Percentiles rank a stretch among this genome's conserved stretches.
phyloP scores from a whole-genome alignment of 1,139 yeast genomes.

The Wickerhamiella pararugosa region DNA sequence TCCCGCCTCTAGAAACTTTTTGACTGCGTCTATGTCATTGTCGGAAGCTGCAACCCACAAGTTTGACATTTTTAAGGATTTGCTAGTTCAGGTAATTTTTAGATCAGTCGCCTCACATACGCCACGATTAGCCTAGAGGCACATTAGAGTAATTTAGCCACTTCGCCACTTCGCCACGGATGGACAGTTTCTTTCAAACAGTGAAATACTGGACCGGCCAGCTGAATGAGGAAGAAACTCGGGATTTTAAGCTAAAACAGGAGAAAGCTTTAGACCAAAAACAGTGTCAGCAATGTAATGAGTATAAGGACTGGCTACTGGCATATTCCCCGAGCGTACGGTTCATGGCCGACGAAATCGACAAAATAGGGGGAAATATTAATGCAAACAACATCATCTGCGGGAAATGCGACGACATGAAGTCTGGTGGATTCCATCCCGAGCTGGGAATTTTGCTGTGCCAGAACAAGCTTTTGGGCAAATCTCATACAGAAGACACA shows the following conservation, averaged over 20 bases:
- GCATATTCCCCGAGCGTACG: conserved; percentile 67
- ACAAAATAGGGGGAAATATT: conserved; percentile 47
- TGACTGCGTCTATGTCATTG: conserved; percentile 47
- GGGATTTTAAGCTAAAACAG: conserved; percentile 35
- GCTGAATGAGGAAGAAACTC: conserved; percentile 25
- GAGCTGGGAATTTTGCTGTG: conserved; percentile 75
- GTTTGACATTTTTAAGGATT: conserved; percentile 34
- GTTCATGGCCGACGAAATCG: conserved; percentile 77
- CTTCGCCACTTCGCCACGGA: no score
- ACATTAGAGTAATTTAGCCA: no score
- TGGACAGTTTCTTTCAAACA: neutral
- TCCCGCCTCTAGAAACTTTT: conserved; percentile 37
- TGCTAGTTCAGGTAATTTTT: neutral
- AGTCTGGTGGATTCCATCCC: conserved; percentile 92
- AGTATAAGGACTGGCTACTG: conserved; percentile 65
- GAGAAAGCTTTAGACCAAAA: conserved; percentile 28
- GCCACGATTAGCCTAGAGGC: no score
- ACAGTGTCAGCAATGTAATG: conserved; percentile 57
- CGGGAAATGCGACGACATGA: conserved; percentile 70
- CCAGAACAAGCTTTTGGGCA: conserved; percentile 63
- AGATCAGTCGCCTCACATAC: neutral
- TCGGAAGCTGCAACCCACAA: conserved; percentile 96
- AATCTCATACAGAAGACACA: conserved; percentile 81
- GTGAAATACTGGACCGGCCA: conserved; percentile 59
- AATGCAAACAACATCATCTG: conserved; percentile 46